These are phyloP conservation scores for Fusarium buxicola DNA, from an alignment of 2,329 filamentous ascomycete genomes.

Conservation along the genomic window DNA sequence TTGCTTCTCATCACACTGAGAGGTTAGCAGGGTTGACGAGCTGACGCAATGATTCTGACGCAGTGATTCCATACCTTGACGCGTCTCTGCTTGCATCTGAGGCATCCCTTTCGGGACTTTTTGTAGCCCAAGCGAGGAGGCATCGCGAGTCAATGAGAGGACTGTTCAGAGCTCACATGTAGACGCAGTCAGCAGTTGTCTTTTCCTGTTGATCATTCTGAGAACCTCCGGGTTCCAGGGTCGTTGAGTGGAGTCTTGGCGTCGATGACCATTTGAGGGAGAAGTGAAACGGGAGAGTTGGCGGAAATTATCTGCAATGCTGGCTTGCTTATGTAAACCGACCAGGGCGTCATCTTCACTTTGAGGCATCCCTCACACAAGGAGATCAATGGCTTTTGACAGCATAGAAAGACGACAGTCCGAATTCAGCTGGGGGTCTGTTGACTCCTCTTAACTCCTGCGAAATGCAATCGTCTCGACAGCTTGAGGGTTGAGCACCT, in stretches of 20 bases:
- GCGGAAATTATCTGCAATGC: background rate
- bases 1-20: slow-evolving; percentile 53
- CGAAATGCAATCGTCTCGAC: no score
- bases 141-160: background rate
- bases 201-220: background rate
- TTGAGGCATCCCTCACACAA: no score
- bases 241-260: background rate
- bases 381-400: background rate
- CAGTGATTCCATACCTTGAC: slow-evolving; percentile 50
- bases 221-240: background rate
- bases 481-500: no score
- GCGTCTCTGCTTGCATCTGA: slow-evolving; percentile 51
- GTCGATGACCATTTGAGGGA: background rate
- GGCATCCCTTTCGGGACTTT: slow-evolving; percentile 52
- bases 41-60: no score
- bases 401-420: no score
- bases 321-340: background rate
- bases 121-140: slow-evolving; percentile 50
- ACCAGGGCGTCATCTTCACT: background rate
- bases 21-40: background rate
- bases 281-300: background rate
- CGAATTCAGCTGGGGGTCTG: no score
- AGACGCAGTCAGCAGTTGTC: background rate
- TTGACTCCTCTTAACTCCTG: no score
- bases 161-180: background rate